Evolutionary conservation across 257 asterid species (phyloP).

Genomic region (Lycium ferocissimum): DNA sequence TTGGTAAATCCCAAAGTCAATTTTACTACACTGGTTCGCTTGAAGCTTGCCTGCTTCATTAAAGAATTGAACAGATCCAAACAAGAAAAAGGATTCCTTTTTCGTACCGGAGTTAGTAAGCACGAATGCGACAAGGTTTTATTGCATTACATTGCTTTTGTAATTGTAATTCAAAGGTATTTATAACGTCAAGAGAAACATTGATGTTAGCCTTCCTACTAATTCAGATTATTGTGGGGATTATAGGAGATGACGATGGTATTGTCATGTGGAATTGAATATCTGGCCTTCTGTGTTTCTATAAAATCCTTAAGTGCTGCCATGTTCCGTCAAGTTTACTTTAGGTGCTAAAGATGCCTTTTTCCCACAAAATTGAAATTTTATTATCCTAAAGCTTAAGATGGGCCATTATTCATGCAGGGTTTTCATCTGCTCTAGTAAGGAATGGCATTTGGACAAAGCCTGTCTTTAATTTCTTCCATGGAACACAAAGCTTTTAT

Average conservation of each 20-base stretch:
- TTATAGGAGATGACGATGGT: neutral
- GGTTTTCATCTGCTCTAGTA: conserved; percentile 72
- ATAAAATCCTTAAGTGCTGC: neutral
- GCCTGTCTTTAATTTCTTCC: conserved; percentile 83
- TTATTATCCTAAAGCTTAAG: neutral
- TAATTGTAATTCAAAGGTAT: neutral
- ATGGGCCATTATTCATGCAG: conserved; percentile 42
- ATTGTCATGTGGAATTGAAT: neutral
- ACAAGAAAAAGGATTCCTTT: neutral
- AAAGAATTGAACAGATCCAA: neutral
- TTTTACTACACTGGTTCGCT: neutral
- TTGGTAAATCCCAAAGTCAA: neutral
- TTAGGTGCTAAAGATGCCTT: conserved; percentile 4
- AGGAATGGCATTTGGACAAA: conserved; percentile 76
- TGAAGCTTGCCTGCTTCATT: neutral
- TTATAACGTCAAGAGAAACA: neutral
- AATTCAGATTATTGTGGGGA: conserved; percentile 8
- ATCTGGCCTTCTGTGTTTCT: neutral
- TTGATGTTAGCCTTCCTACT: neutral
- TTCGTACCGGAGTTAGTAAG: neutral
- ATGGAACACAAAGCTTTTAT: conserved; percentile 81
- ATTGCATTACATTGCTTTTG: neutral
- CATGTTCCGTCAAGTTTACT: neutral
- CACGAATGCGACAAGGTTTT: neutral
- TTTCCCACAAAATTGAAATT: neutral